A percentile compares a stretch with the other conserved stretches of the same genome.
These are phyloP conservation scores for Suillus sp. DNA, from an alignment of 768 basidiomycete genomes.

Conservation along the genomic window DNA sequence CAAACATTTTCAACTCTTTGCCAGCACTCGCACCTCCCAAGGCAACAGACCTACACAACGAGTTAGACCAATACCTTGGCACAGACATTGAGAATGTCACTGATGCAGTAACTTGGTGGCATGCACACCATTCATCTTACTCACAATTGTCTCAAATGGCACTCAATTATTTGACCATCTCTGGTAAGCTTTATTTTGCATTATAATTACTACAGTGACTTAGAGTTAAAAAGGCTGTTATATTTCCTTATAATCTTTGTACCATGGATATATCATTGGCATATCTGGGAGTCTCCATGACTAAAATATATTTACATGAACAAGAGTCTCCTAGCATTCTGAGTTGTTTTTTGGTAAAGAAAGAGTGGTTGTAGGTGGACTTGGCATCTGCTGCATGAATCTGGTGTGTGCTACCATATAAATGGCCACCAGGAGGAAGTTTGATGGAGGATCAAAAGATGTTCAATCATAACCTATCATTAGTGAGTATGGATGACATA, in stretches of 20 bases:
- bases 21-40: conserved; percentile 23
- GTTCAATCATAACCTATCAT: not conserved
- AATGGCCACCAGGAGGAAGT: not conserved
- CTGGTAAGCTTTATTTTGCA: conserved; percentile 25
- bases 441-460: not conserved
- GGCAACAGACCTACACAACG: conserved; percentile 20
- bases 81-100: conserved; percentile 26
- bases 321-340: not conserved
- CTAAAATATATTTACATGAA: conserved; percentile 8
- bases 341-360: conserved; percentile 9
- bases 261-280: conserved; percentile 18
- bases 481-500: not conserved
- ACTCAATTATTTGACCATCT: conserved; percentile 35
- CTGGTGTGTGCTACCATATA: conserved; percentile 11
- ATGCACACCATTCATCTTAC: conserved; percentile 20
- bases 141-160: conserved; percentile 38
- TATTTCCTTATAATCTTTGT: conserved; percentile 15
- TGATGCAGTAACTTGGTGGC: conserved; percentile 37
- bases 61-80: conserved; percentile 35
- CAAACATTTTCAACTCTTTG: conserved; percentile 36
- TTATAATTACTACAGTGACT: not conserved
- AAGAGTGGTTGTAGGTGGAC: conserved; percentile 21
- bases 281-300: conserved; percentile 19
- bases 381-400: conserved; percentile 11
- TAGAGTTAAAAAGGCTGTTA: conserved; percentile 8